These are phyloP conservation scores for Scedosporium dehoogii DNA, from an alignment of 2,329 filamentous ascomycete genomes.

Conservation along the genomic window DNA sequence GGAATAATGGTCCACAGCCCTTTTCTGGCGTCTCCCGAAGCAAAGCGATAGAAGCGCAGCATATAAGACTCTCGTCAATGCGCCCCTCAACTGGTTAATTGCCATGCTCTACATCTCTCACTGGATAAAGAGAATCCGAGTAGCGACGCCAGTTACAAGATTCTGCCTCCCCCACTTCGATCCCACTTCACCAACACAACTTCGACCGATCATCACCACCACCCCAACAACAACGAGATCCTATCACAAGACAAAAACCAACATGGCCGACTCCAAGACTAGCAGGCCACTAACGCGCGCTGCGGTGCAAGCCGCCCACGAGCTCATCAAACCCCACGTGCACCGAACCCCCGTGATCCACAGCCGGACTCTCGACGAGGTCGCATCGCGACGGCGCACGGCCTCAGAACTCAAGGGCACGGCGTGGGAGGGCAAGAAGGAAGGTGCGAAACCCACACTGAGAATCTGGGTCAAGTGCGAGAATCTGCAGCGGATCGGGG, in stretches of 20 bases:
- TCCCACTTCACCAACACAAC: neutral
- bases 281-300: constrained; percentile 58
- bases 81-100: too few relatives aligned
- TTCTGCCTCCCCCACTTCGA: too few relatives aligned
- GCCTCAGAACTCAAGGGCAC: constrained; percentile 43
- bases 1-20: too few relatives aligned
- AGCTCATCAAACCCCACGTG: constrained; percentile 63
- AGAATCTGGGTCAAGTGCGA: constrained; percentile 92
- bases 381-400: constrained; percentile 64
- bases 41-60: constrained; percentile 6
- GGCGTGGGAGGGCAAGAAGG: constrained; percentile 45
- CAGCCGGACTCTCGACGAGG: constrained; percentile 58
- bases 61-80: neutral
- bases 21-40: neutral
- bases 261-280: constrained; percentile 44
- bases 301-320: constrained; percentile 63
- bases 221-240: neutral
- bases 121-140: too few relatives aligned
- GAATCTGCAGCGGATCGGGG: constrained; percentile 81
- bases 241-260: neutral
- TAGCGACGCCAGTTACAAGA: too few relatives aligned
- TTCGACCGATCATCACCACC: neutral
- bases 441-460: constrained; percentile 56
- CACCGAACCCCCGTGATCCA: constrained; percentile 80
- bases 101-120: too few relatives aligned